phyloP scores from a whole-genome alignment of 768 basidiomycete species.

The Tulasnella sp. region DNA sequence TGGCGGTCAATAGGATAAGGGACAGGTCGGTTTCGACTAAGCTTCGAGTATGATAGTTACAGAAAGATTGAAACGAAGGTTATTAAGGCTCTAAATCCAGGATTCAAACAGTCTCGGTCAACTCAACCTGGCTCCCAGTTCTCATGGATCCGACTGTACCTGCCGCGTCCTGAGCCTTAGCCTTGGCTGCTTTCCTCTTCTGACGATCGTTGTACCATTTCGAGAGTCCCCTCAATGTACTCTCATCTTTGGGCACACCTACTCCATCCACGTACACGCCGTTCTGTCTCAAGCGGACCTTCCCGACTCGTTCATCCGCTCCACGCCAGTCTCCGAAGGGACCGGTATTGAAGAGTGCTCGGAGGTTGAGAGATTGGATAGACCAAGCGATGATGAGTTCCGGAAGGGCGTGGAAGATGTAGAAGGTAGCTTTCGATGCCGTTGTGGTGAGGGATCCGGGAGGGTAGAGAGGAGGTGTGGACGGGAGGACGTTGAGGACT shows the following conservation, averaged over 20 bases:
- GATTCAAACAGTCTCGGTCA: not conserved
- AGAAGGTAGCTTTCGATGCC: not conserved
- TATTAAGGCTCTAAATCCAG: not conserved
- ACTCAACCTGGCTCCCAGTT: not conserved
- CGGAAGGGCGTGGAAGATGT: conserved; percentile 12
- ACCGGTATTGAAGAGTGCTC: not conserved
- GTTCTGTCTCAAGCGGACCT: not conserved
- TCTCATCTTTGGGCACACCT: not conserved
- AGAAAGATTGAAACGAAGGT: not conserved
- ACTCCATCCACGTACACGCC: not conserved
- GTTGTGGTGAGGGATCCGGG: not conserved
- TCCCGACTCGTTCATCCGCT: not conserved
- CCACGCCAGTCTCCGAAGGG: conserved; percentile 3
- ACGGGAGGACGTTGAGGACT: not conserved
- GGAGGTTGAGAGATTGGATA: not conserved
- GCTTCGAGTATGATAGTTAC: not conserved
- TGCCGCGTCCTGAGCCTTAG: not conserved
- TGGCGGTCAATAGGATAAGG: too few species aligned
- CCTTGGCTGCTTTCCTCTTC: not conserved
- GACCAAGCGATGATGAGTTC: not conserved
- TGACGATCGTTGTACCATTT: not conserved
- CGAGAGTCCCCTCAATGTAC: not conserved
- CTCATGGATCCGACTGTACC: not conserved
- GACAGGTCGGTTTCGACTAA: not conserved
- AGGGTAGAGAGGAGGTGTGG: not conserved